These are phyloP conservation scores for Pseudohalonectria lignicola DNA, from an alignment of 2,329 filamentous ascomycete genomes.

Conservation along the genomic window DNA sequence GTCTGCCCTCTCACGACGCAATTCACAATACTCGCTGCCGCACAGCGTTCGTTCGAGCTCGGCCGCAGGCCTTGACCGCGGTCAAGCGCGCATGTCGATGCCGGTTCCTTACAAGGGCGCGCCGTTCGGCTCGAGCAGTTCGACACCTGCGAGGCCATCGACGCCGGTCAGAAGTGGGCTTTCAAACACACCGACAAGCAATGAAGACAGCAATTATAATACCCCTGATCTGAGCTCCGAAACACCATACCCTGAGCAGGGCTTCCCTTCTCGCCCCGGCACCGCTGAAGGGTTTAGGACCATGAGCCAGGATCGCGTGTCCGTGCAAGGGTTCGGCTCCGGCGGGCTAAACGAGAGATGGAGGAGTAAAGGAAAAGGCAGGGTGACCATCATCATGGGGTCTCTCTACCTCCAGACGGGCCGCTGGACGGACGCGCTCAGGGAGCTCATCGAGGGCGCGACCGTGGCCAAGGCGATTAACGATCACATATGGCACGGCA, in stretches of 20 bases:
- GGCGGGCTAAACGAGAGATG: constrained; percentile 65
- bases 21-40: constrained; percentile 40
- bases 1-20: constrained; percentile 30
- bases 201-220: constrained; percentile 27
- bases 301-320: constrained; percentile 43
- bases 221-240: constrained; percentile 14
- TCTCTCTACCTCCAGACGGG: constrained; percentile 83
- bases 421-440: constrained; percentile 79
- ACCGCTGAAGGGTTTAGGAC: constrained; percentile 34
- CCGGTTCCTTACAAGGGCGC: constrained; percentile 43
- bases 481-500: constrained; percentile 96
- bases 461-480: constrained; percentile 66
- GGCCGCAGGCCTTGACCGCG: constrained; percentile 41
- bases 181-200: constrained; percentile 35
- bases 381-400: constrained; percentile 69
- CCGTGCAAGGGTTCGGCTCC: constrained; percentile 60
- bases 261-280: constrained; percentile 21
- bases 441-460: constrained; percentile 72
- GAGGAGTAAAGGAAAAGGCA: constrained; percentile 70
- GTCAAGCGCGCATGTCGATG: constrained; percentile 69
- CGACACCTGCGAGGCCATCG: constrained; percentile 24
- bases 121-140: constrained; percentile 29
- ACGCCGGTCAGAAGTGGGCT: constrained; percentile 37
- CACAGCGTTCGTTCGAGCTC: constrained; percentile 40
- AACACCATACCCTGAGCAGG: constrained; percentile 1